A percentile compares a stretch with the other conserved stretches of the same genome.
Evolutionary conservation across 169 alveolate genomes (phyloP).

Genomic region (Cryptosporidium felis): DNA sequence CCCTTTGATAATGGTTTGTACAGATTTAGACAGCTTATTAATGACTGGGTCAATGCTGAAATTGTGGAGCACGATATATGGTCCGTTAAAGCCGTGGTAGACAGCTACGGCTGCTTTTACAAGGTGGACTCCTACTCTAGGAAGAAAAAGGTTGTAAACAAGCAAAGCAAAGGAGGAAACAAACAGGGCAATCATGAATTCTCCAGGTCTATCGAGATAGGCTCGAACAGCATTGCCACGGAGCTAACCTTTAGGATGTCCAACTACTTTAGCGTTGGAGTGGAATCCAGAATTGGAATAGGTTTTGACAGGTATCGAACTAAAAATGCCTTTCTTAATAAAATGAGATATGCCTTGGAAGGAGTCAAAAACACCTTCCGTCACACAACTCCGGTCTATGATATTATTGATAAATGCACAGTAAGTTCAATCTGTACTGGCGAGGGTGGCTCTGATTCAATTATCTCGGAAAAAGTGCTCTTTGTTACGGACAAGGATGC

Average conservation of each 20-base stretch:
- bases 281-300: slow-evolving; percentile 92
- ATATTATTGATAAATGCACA: slow-evolving; percentile 62
- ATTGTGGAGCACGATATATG: slow-evolving; percentile 89
- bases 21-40: slow-evolving; percentile 81
- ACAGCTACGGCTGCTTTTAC: slow-evolving; percentile 83
- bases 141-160: slow-evolving; percentile 69
- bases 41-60: slow-evolving; percentile 79
- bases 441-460: slow-evolving; percentile 18
- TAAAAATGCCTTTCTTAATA: slow-evolving; percentile 71
- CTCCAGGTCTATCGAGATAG: slow-evolving; percentile 20
- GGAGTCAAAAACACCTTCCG: slow-evolving; percentile 59
- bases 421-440: not conserved
- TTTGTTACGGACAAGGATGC: slow-evolving; percentile 12
- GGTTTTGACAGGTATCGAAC: slow-evolving; percentile 89
- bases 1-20: slow-evolving; percentile 81
- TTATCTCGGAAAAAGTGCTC: slow-evolving; percentile 26
- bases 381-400: slow-evolving; percentile 48
- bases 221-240: slow-evolving; percentile 49
- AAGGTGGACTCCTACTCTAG: slow-evolving; percentile 63
- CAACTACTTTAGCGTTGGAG: slow-evolving; percentile 92
- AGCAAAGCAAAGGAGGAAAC: slow-evolving; percentile 37
- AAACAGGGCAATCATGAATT: slow-evolving; percentile 37
- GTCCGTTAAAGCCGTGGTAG: slow-evolving; percentile 84
- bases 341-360: slow-evolving; percentile 67
- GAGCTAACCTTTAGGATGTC: slow-evolving; percentile 80